phyloP scores from a whole-genome alignment of 2,329 filamentous ascomycete genomes.

The Aspergillus sp. region DNA sequence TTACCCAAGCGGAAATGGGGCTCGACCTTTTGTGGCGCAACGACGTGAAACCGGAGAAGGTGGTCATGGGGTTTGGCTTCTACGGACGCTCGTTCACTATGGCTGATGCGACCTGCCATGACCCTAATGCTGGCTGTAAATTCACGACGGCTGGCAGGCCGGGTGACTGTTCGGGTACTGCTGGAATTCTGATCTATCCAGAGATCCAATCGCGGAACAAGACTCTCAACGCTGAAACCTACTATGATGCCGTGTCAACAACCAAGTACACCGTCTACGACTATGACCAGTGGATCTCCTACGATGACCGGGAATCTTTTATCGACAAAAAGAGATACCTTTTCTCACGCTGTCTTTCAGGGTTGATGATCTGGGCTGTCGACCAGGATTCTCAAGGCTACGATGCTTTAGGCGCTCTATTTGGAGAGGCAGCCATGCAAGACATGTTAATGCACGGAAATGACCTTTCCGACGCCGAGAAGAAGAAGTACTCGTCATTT shows the following conservation, averaged over 20 bases:
- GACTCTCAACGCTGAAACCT: conserved; percentile 3
- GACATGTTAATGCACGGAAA: conserved; percentile 1
- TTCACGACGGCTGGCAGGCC: not conserved
- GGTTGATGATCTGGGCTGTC: conserved; percentile 18
- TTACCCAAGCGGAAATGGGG: conserved; percentile 20
- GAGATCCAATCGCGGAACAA: conserved; percentile 1
- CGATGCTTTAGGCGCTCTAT: conserved; percentile 11
- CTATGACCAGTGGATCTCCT: conserved; percentile 2
- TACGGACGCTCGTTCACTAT: conserved; percentile 35
- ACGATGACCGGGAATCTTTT: conserved; percentile 13
- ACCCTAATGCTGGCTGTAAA: conserved; percentile 3
- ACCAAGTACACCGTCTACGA: conserved; percentile 3
- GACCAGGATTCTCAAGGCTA: conserved; percentile 19
- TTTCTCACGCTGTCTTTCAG: conserved; percentile 18
- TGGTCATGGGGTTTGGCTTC: conserved; percentile 38
- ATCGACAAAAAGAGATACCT: conserved; percentile 16
- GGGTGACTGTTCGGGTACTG: conserved; percentile 37
- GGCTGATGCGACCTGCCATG: conserved; percentile 9
- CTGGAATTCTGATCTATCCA: conserved; percentile 3
- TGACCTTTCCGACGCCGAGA: no score
- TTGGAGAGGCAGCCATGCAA: conserved; percentile 10
- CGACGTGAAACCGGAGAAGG: conserved; percentile 29
- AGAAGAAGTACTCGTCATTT: not conserved
- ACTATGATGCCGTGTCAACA: conserved; percentile 1
- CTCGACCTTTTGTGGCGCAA: conserved; percentile 39